These are phyloP conservation scores for Arachis stenosperma DNA, from an alignment of 306 rosid species.

Conservation along the genomic window DNA sequence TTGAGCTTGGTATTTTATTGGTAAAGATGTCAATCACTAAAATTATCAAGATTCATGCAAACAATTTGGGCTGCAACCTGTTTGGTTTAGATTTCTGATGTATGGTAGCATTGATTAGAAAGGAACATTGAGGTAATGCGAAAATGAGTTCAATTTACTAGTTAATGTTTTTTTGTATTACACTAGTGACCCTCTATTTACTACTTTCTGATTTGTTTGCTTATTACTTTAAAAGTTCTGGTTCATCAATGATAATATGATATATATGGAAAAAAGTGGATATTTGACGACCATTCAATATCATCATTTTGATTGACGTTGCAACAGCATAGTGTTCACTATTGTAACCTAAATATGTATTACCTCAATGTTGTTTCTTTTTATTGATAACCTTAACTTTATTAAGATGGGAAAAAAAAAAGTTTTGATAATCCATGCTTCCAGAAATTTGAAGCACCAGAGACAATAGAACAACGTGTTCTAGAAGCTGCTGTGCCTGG, in stretches of 20 bases:
- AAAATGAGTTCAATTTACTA: conserved; percentile 12
- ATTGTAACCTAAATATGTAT: too few species aligned
- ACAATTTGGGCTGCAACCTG: not conserved
- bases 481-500: conserved; percentile 59
- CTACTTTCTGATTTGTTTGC: conserved; percentile 12
- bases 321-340: not conserved
- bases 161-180: conserved; percentile 9
- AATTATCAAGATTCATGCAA: not conserved
- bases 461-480: conserved; percentile 68
- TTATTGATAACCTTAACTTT: not conserved
- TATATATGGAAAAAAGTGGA: conserved; percentile 11
- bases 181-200: not conserved
- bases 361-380: not conserved
- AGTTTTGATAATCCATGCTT: conserved; percentile 12
- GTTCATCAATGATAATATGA: conserved; percentile 2
- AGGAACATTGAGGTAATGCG: conserved; percentile 1
- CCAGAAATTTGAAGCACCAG: conserved; percentile 55
- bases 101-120: conserved; percentile 9
- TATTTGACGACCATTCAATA: conserved; percentile 9
- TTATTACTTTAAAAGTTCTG: not conserved
- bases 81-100: not conserved
- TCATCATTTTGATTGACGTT: conserved; percentile 34
- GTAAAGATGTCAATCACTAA: not conserved
- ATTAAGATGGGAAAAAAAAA: not conserved
- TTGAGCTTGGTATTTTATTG: not conserved